Base-by-base conservation (phyloP, 331 rosid species). In the Prunus yedoensis region DNA sequence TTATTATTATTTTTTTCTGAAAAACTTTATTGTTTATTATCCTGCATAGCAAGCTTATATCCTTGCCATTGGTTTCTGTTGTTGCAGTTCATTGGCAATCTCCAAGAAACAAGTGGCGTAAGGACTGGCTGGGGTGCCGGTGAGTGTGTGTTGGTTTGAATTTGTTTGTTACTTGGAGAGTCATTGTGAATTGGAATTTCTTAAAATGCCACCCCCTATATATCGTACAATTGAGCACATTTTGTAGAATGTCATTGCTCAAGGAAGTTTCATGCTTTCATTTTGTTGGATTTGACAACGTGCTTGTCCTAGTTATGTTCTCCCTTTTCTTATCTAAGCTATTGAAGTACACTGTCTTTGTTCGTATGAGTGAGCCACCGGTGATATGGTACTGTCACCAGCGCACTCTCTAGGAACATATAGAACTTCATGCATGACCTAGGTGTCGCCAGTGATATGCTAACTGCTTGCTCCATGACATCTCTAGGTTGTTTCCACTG, bases 41-140 rank as follows among this genome's bases (percentile, higher is more conserved):
- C 49, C 7, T 12, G 4, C 64, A 63, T 28, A 53, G 28, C n/a
- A 50, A 15, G n/a, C 18, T 54, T 27, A 51, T 71, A 60, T 35
- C 10, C 30, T 68, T 80, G 79, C 51, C 63, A 2, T 59, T 85
- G 76, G 30, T 81, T 74, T 79, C 35, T 82, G 57, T 70, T 53
- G 54, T 79, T 84, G 86, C 88, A 91, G 98, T 89, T 93, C 79
- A 89, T 91, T 74, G 94, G 96, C 35, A 93, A 93, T 83, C 88
- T 84, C 73, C 96, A 91, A 85, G 97, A 93, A 86, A 72, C 92
- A 45, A 58, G 73, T 53, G 96, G 96, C 46, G 21, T 79, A 18
- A 89, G 64, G 84, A 84, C 91, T 81, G 96, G 97, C 27, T 93
- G 97, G 97, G 97, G 97, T 71, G 90, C 97, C 30, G 96, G 98